Percentiles rank a stretch among this genome's conserved stretches.
Conservation (phyloP, 129 eudicot species). For the Flaveria ramosissima region DNA sequence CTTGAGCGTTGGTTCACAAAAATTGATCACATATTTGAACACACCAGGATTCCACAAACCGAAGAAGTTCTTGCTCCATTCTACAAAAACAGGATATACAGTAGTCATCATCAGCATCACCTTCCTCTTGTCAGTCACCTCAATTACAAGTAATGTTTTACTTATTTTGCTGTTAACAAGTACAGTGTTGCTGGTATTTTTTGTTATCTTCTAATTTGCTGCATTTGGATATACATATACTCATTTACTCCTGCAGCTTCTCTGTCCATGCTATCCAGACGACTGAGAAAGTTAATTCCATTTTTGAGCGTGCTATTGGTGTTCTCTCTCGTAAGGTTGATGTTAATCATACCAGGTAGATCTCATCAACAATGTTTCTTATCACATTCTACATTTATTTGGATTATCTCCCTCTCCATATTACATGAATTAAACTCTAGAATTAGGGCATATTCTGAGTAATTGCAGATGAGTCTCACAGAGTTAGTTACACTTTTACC, state of each 20-base stretch:
- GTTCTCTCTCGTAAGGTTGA: conserved; percentile 85
- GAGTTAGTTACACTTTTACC: neutral
- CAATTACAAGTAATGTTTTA: conserved; percentile 69
- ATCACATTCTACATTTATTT: neutral
- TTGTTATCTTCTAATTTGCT: conserved; percentile 2
- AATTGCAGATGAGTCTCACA: neutral
- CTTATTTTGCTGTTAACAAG: conserved; percentile 1
- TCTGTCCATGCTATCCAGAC: conserved; percentile 95
- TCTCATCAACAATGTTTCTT: conserved; percentile 22
- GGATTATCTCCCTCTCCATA: conserved; percentile 1
- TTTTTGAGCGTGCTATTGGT: conserved; percentile 82
- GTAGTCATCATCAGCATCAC: conserved; percentile 55
- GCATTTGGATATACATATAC: conserved; percentile 1
- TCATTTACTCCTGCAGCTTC: conserved; percentile 55
- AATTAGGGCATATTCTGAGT: neutral
- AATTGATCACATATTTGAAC: conserved; percentile 93
- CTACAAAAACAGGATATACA: conserved; percentile 66
- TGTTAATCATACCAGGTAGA: conserved; percentile 57
- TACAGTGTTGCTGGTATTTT: conserved; percentile 13
- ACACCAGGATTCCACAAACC: conserved; percentile 78
- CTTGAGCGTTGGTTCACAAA: conserved; percentile 95
- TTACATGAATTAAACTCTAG: neutral
- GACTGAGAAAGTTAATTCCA: conserved; percentile 81
- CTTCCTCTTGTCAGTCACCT: conserved; percentile 84
- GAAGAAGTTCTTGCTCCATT: conserved; percentile 76